Evolutionary conservation across 768 basidiomycete species (phyloP), one percentile per base, ranked within the genome.

Genomic region (Lactarius deliciosus): DNA sequence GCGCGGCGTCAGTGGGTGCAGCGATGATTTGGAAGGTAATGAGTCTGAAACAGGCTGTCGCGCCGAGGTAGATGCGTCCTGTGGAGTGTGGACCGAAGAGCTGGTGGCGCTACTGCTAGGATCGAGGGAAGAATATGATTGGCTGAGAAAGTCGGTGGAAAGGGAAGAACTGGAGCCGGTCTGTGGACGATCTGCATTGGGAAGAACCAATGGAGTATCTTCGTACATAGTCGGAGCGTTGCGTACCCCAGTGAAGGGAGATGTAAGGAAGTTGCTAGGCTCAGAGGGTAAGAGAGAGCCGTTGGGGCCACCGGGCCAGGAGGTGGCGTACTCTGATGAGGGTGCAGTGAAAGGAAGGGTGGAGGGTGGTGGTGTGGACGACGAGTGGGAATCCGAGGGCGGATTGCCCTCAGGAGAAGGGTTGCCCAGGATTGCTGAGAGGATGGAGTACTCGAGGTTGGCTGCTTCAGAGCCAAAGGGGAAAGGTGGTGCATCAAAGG

Each of bases 371-470:
- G 70, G 63, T 3, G 66, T 63, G 9, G 64, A 59, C 5, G 64
- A 43, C n/a, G 55, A 36, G 13, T 66, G 64, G 5, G 76, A 72
- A 47, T 77, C 76, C 16, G 41, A 43, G 40, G 55, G 22, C 1
- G 54, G 30, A 50, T 60, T 60, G 7, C 40, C 58, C 30, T 68
- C 66, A 4, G 74, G 73, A 25, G 72, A 64, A 45, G 64, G 71
- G 56, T 71, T 75, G 45, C 92, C 94, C 59, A 98, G 83, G 74
- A 98, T 96, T 28, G 90, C 86, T 57, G 92, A 93, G 7, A 98
- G 85, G 71, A 97, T 96, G 57, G 93, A 93, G 77, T 97, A 98
- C 75, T 98, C 96, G 68, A 94, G 81, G 75, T 95, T 95, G 28
- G 94, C 94, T 10, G 92, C 93, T 75, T 95, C 92, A 55, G 92